Evolutionary conservation across 371 early-diverging fungal species (phyloP), one percentile per base, ranked within the genome.

Genomic region (Mucor piriformis): DNA sequence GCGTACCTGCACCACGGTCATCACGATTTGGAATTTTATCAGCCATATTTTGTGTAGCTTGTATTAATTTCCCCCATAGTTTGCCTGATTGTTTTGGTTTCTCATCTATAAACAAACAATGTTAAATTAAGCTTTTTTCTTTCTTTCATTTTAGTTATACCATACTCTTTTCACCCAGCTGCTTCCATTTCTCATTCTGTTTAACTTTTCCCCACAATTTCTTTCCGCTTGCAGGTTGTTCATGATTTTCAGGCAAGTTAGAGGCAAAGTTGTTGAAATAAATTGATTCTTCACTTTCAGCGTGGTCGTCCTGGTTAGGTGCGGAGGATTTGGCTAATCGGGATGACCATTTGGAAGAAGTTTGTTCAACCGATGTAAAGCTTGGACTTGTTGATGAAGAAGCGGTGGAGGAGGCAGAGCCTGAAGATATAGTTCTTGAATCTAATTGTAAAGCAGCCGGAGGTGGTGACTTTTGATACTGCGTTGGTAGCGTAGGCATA

Each of bases 11-110:
- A 50, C 67, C 77, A 53, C 60, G 64, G 21, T 73, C 70, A 50
- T 79, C 79, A 44, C 69, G 70, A 44, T 59, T 60, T 24, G 83
- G 81, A 21, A 82, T 80, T 52, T 74, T 77, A 15, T 78, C 79
- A 38, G 82, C 76, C 61, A 85, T 72, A n/a, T 60, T 79, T 37
- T 85, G 83, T 25, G 83, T 85, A 48, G 86, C 83, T 13, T 81
- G 77, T 23, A 73, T 53, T n/a, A 85, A 50, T 54, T 79, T 80
- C 13, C 69, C 79, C 86, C 86, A 85, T n/a, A 85, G 52, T 52
- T 76, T 73, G 20, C 71, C 71, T 10, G 67, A 57, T 21, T 66
- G 67, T 54, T 73, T 72, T 13, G 70, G 57, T 33, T 71, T 70
- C 0, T 71, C 74, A 50, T 73, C 79, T 69, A 62, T 23, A 20